Evolutionary conservation across 495 filamentous ascomycete genomes (phyloP).

Genomic region (Aspergillus leporis): DNA sequence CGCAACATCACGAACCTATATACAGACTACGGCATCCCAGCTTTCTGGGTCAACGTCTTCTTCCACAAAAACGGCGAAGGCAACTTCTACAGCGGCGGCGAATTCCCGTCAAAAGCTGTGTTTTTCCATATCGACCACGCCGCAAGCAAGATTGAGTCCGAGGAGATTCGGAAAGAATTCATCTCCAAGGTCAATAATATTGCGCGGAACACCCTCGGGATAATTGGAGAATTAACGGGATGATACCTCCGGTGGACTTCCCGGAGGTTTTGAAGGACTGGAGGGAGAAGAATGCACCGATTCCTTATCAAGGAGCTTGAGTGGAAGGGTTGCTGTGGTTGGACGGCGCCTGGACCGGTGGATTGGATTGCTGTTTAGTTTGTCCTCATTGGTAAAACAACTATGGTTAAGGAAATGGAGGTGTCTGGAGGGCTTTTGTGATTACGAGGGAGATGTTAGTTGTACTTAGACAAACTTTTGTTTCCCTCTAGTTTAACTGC

Average conservation of each 20-base stretch:
- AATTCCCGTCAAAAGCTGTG: slow-evolving; percentile 9
- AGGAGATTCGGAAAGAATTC: slow-evolving; percentile 7
- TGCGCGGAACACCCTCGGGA: slow-evolving; percentile 12
- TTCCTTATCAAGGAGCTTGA: slow-evolving; percentile 5
- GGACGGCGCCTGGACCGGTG: too few species aligned
- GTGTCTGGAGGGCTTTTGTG: too few species aligned
- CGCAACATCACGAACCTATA: slow-evolving; percentile 4
- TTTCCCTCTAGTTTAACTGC: too few species aligned
- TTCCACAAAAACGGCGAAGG: slow-evolving; percentile 14
- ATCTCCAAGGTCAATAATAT: slow-evolving; percentile 10
- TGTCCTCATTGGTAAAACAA: too few species aligned
- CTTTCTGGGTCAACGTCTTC: slow-evolving; percentile 15
- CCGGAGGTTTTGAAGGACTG: slow-evolving; percentile 13
- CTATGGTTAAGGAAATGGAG: too few species aligned
- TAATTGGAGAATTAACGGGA: slow-evolving; percentile 19
- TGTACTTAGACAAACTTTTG: too few species aligned
- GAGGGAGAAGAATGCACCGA: slow-evolving; percentile 11
- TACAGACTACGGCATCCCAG: slow-evolving; percentile 8
- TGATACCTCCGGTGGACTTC: slow-evolving; percentile 16
- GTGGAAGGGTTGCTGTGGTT: too few species aligned
- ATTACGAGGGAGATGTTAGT: too few species aligned
- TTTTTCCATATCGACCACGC: slow-evolving; percentile 17
- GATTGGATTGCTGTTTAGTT: neutral
- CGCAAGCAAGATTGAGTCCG: neutral
- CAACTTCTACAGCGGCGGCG: slow-evolving; percentile 13